Percentiles rank a stretch among this genome's conserved stretches.
phyloP scores from a whole-genome alignment of 345 rosid genomes.

The Hibiscus tridactylites region DNA sequence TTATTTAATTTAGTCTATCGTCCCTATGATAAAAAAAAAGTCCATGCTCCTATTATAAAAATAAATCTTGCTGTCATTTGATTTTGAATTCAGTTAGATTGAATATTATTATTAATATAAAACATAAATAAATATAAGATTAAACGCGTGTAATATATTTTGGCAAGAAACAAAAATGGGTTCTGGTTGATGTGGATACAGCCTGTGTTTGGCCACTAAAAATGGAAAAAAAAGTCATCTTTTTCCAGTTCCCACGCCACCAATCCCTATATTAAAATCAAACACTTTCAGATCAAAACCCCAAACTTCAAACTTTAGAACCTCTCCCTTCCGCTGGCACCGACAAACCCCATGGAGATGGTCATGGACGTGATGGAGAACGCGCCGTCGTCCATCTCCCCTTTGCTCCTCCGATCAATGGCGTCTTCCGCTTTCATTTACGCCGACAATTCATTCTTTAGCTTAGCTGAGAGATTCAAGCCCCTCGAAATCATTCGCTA shows the following conservation, averaged over 20 bases:
- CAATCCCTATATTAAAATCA: not conserved
- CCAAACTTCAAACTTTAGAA: too few relatives aligned
- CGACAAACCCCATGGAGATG: too few relatives aligned
- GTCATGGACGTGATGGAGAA: slow-evolving; percentile 30
- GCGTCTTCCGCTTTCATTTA: slow-evolving; percentile 39
- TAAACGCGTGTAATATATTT: too few relatives aligned
- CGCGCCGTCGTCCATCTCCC: slow-evolving; percentile 36
- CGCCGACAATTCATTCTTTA: slow-evolving; percentile 56
- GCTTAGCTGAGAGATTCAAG: slow-evolving; percentile 35
- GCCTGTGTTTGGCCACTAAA: not conserved
- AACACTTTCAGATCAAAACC: not conserved
- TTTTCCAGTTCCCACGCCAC: not conserved
- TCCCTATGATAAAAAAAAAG: too few relatives aligned
- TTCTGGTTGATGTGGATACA: not conserved
- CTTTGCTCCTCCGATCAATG: slow-evolving; percentile 50
- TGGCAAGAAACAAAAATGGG: not conserved
- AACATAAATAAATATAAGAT: too few relatives aligned
- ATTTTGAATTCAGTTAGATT: too few relatives aligned
- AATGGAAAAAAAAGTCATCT: not conserved
- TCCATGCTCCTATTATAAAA: too few relatives aligned
- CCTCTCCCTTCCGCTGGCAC: too few relatives aligned
- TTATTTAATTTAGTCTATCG: too few relatives aligned
- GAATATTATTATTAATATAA: too few relatives aligned
- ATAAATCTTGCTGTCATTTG: too few relatives aligned
- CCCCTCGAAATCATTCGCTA: slow-evolving; percentile 45